Evolutionary conservation across 2,329 filamentous ascomycete genomes (phyloP), one percentile per base, ranked within the genome.

Genomic region (Neodidymelliopsis sp.): DNA sequence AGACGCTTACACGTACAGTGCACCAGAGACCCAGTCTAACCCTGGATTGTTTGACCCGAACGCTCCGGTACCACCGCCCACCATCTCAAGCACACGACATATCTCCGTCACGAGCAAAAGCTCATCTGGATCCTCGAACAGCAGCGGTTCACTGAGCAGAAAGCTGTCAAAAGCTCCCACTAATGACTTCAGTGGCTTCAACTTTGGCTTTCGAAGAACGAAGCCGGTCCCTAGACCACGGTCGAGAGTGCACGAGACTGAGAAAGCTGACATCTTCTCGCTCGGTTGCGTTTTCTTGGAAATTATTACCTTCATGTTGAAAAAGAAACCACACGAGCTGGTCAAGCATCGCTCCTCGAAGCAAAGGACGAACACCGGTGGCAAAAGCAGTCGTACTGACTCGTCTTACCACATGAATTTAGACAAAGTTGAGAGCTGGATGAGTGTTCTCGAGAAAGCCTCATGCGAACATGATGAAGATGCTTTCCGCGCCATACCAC

Each of bases 201-300:
- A 72, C 35, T 73, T 74, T 43, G 69, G 70, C 2, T 70, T 70
- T 53, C 64, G 57, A 23, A 65, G 49, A 45, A 60, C 56, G 41
- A 71, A 65, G 53, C 63, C 66, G 20, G 40, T 39, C 28, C 63
- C 63, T 13, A 66, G 61, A 53, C 59, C 56, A 30, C 63, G 62
- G 12, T 66, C 61, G 11, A 62, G 57, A 8, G 57, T 58, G 6
- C 60, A 73, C 29, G 69, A 75, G 15, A 72, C 68, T 10, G 66
- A 67, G 50, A 78, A 75, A 62, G 83, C 85, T 33, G 89, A 91
- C 65, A 77, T 91, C 15, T 92, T 88, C 72, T 89, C 87, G 3
- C 77, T 91, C 1, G 88, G 84, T 8, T 89, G 87, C 67, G 79
- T 91, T 40, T 88, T 88, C 52, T 76, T 91, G 12, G 88, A 92